Conservation (phyloP, 352 stramenopile species). For the Aphanomyces euteiches region DNA sequence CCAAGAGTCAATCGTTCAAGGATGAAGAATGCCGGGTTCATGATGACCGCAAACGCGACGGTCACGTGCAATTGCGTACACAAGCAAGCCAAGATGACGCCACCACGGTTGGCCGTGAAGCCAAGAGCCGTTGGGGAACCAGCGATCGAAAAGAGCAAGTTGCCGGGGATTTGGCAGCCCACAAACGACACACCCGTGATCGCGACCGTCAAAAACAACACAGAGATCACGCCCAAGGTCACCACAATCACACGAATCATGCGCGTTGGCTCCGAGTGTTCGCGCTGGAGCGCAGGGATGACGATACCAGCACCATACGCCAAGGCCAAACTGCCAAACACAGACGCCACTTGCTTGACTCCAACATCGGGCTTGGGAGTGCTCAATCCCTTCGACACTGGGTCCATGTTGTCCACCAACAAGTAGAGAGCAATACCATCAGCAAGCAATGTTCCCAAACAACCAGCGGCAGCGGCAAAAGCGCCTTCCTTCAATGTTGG, state of each 20-base stretch:
- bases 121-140: slow-evolving; percentile 3
- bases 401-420: slow-evolving; percentile 29
- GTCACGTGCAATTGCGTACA: slow-evolving; percentile 52
- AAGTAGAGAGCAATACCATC: slow-evolving; percentile 28
- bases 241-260: slow-evolving; percentile 34
- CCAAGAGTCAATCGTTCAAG: slow-evolving; percentile 45
- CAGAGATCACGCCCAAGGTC: slow-evolving; percentile 29
- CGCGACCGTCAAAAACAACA: slow-evolving; percentile 27
- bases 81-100: slow-evolving; percentile 29
- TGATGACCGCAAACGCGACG: slow-evolving; percentile 46
- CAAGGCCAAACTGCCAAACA: slow-evolving; percentile 34
- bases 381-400: not conserved
- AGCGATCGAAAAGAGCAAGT: slow-evolving; percentile 32
- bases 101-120: slow-evolving; percentile 31
- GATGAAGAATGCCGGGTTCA: slow-evolving; percentile 53
- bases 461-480: slow-evolving; percentile 10
- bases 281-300: slow-evolving; percentile 30
- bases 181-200: slow-evolving; percentile 29
- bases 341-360: slow-evolving; percentile 29
- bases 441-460: slow-evolving; percentile 37
- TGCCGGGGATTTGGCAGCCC: slow-evolving; percentile 33
- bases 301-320: slow-evolving; percentile 33
- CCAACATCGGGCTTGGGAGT: slow-evolving; percentile 23
- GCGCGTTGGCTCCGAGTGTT: slow-evolving; percentile 31
- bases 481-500: slow-evolving; percentile 33